Evolutionary conservation across 2,329 filamentous ascomycete genomes (phyloP).

Genomic region (Microsporum ferrugineum): DNA sequence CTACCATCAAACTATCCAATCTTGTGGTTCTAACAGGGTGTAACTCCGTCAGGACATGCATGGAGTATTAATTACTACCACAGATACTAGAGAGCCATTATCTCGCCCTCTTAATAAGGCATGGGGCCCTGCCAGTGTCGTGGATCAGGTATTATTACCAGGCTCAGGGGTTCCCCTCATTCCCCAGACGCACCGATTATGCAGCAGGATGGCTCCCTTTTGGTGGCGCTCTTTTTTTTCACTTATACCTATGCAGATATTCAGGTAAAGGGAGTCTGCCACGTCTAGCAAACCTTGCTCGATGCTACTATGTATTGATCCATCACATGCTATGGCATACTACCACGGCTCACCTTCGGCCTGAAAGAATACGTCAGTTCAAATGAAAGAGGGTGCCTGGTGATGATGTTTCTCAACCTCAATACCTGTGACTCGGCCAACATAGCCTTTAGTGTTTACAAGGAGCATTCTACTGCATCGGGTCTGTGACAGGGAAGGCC

Average conservation of each 20-base stretch:
- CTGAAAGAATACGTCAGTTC: background rate
- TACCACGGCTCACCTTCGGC: background rate
- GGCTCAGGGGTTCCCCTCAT: background rate
- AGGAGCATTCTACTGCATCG: background rate
- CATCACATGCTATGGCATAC: background rate
- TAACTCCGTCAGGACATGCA: background rate
- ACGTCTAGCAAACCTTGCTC: background rate
- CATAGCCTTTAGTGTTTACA: background rate
- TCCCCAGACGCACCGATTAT: background rate
- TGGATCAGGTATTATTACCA: background rate
- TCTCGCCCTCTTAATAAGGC: background rate
- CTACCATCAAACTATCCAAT: background rate
- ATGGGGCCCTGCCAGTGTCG: background rate
- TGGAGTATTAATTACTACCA: background rate
- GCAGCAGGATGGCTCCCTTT: background rate
- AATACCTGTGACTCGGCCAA: background rate
- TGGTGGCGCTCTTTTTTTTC: background rate
- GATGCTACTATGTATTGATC: background rate
- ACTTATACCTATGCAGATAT: background rate
- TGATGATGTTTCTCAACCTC: background rate
- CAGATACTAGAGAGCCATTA: background rate
- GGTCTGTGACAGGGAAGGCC: background rate
- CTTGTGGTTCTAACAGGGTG: background rate
- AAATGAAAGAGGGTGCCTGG: background rate
- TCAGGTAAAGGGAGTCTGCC: background rate